Conservation (phyloP, 2,329 filamentous ascomycete species). For the Venturia oleaginea region DNA sequence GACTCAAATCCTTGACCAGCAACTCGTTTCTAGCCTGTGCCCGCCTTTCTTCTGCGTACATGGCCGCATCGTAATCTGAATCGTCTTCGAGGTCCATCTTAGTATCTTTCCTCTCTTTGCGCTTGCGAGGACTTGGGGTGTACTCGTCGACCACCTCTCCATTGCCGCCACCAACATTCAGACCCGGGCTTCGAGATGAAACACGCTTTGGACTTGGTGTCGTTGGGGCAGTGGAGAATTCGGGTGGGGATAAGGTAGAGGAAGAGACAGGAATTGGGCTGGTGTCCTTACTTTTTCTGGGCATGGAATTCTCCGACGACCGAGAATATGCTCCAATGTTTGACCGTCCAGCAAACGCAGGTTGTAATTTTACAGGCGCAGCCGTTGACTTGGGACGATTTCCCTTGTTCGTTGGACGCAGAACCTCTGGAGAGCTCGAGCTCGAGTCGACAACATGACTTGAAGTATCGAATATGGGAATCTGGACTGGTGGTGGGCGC, state of each 20-base stretch:
- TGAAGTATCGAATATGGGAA: not conserved
- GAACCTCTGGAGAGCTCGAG: constrained; percentile 4
- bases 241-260: not conserved
- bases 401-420: not conserved
- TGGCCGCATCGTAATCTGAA: not conserved
- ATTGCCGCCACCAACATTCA: not conserved
- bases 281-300: constrained; percentile 2
- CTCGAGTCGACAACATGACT: constrained; percentile 1
- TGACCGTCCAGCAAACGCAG: not conserved
- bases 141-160: constrained; percentile 6
- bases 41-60: not conserved
- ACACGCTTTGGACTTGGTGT: not conserved
- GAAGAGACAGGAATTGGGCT: constrained; percentile 3
- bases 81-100: not conserved
- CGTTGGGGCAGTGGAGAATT: not conserved
- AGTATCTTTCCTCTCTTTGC: constrained; percentile 4
- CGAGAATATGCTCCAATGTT: not conserved
- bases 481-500: not conserved
- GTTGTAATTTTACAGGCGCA: not conserved
- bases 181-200: not conserved
- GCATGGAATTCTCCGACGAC: not conserved
- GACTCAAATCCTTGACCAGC: constrained; percentile 11
- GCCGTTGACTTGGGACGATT: not conserved
- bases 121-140: constrained; percentile 8
- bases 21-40: not conserved